phyloP scores from a whole-genome alignment of 1,284 basidiomycete species.

The Cryptococcus sp. region DNA sequence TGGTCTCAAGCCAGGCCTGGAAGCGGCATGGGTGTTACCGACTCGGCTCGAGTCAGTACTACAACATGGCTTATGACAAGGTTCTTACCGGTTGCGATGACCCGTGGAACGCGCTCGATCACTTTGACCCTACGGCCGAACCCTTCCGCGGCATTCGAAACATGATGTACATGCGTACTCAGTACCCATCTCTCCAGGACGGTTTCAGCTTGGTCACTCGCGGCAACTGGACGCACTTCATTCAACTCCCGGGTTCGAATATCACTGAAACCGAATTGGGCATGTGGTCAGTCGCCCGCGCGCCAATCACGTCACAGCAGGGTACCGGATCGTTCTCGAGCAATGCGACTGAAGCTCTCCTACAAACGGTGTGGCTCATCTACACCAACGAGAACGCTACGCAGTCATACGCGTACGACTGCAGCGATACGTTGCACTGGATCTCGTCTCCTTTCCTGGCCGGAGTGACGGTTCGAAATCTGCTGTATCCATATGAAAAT shows the following conservation, averaged over 20 bases:
- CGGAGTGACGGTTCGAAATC: conserved; percentile 66
- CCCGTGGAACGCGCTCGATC: conserved; percentile 84
- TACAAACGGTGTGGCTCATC: conserved; percentile 72
- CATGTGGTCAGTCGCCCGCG: conserved; percentile 74
- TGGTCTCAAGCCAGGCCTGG: conserved; percentile 81
- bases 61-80: conserved; percentile 79
- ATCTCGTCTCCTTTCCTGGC: conserved; percentile 73
- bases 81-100: conserved; percentile 77
- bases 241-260: conserved; percentile 80
- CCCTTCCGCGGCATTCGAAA: conserved; percentile 71
- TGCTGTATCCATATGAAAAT: conserved; percentile 80
- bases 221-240: conserved; percentile 77
- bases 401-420: conserved; percentile 64
- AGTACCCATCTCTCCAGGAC: conserved; percentile 75
- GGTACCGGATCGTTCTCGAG: conserved; percentile 41
- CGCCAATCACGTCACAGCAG: conserved; percentile 59
- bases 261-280: conserved; percentile 76
- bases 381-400: conserved; percentile 82
- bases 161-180: conserved; percentile 67
- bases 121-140: conserved; percentile 86
- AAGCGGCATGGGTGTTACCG: conserved; percentile 87
- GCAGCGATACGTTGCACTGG: conserved; percentile 60
- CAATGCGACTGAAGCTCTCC: conserved; percentile 53
- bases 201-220: conserved; percentile 75
- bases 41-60: conserved; percentile 85